A percentile compares a stretch with the other conserved stretches of the same genome.
Evolutionary conservation across 1,284 basidiomycete genomes (phyloP).

Genomic region (Tilletia setariae): DNA sequence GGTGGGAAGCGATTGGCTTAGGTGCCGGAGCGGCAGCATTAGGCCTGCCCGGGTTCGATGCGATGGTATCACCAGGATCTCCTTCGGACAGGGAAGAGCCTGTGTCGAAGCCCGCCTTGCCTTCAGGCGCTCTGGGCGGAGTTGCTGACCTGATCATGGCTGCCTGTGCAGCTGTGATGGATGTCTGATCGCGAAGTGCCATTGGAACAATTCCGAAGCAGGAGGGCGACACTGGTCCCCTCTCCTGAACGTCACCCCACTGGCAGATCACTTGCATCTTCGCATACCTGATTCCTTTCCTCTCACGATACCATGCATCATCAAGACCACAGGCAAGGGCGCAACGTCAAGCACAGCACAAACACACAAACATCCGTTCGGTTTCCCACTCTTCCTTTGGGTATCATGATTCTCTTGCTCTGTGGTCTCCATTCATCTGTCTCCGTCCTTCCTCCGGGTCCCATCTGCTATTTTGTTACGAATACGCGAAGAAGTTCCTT

Average conservation of each 20-base stretch:
- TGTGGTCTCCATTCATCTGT: too few species aligned
- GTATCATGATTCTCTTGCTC: too few species aligned
- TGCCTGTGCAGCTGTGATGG: conserved; percentile 35
- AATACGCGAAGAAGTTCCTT: too few species aligned
- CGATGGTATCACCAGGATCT: not conserved
- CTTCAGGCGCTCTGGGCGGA: conserved; percentile 25
- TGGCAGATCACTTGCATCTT: too few species aligned
- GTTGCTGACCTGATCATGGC: conserved; percentile 36
- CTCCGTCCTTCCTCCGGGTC: too few species aligned
- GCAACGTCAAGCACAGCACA: not conserved
- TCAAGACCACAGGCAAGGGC: not conserved
- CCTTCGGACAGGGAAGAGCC: not conserved
- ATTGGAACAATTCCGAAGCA: not conserved
- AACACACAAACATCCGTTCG: not conserved
- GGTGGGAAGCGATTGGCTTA: conserved; percentile 30
- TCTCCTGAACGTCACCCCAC: not conserved
- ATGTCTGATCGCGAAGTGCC: conserved; percentile 21
- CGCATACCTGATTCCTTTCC: too few species aligned
- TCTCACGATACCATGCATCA: too few species aligned
- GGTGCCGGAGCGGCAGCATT: conserved; percentile 10
- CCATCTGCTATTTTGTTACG: too few species aligned
- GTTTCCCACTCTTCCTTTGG: too few species aligned
- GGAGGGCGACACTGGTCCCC: not conserved
- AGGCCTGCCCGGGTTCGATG: conserved; percentile 2
- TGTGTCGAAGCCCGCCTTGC: not conserved